These are phyloP conservation scores for Lycium barbarum DNA, from an alignment of 257 asterid species.

Conservation along the genomic window DNA sequence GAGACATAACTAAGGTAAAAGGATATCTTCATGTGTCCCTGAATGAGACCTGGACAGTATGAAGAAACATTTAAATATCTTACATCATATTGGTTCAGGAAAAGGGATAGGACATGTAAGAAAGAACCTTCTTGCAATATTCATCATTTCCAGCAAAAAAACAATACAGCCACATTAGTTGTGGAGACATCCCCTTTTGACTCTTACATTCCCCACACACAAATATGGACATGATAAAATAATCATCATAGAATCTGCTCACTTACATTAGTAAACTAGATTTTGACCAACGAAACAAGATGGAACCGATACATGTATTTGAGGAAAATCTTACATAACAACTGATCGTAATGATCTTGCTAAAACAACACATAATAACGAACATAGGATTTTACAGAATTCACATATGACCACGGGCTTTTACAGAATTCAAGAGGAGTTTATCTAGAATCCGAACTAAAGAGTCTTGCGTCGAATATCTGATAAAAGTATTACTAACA, in stretches of 20 bases:
- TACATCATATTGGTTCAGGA: background rate
- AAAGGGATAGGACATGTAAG: background rate
- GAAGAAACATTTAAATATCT: background rate
- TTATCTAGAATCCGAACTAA: background rate
- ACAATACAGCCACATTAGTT: background rate
- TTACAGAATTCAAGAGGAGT: background rate
- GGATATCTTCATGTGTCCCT: background rate
- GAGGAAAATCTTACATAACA: background rate
- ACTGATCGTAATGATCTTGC: background rate
- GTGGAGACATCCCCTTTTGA: background rate
- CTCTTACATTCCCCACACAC: background rate
- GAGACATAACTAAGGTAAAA: background rate
- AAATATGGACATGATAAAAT: background rate
- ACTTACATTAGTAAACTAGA: background rate
- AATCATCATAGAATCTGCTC: background rate
- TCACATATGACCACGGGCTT: too few relatives aligned
- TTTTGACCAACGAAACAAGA: background rate
- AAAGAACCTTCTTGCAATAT: constrained; percentile 12
- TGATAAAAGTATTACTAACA: background rate
- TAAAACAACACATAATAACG: constrained; percentile 8
- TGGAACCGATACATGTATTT: background rate
- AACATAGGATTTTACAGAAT: background rate
- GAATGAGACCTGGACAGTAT: background rate
- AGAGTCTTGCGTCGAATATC: background rate
- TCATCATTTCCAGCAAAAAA: background rate